These are phyloP conservation scores for Furcasterigmium sp. DNA, from an alignment of 2,329 filamentous ascomycete species.

Conservation along the genomic window DNA sequence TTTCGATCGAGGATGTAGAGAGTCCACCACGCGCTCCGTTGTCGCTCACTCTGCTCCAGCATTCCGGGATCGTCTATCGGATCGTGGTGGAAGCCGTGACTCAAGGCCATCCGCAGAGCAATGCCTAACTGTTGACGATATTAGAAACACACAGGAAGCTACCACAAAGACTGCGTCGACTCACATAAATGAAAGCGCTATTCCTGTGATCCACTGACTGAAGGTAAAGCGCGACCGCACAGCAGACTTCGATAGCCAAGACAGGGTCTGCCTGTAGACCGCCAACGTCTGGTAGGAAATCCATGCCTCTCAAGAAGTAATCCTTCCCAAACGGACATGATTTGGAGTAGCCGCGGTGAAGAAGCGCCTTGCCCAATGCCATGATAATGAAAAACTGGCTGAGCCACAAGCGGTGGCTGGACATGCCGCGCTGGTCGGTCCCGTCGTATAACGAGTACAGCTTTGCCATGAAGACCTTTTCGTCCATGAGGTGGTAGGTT, in stretches of 20 bases:
- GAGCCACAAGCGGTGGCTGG: slow-evolving; percentile 34
- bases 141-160: no score
- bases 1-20: slow-evolving; percentile 8
- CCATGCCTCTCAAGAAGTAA: slow-evolving; percentile 23
- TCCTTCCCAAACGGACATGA: slow-evolving; percentile 22
- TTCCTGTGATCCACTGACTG: slow-evolving; percentile 38
- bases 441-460: slow-evolving; percentile 21
- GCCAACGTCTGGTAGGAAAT: slow-evolving; percentile 28
- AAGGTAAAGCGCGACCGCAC: slow-evolving; percentile 40
- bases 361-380: slow-evolving; percentile 49
- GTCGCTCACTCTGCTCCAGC: not conserved
- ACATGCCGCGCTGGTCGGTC: slow-evolving; percentile 5
- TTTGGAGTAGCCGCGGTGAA: slow-evolving; percentile 43
- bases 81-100: slow-evolving; percentile 4
- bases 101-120: slow-evolving; percentile 3
- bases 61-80: not conserved
- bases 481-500: slow-evolving; percentile 48
- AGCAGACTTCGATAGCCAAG: slow-evolving; percentile 36
- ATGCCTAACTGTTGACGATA: slow-evolving; percentile 1
- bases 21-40: slow-evolving; percentile 5
- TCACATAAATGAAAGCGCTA: slow-evolving; percentile 33
- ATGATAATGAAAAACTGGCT: slow-evolving; percentile 48
- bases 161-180: no score
- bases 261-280: slow-evolving; percentile 31
- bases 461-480: slow-evolving; percentile 39